Evolutionary conservation across 441 rosid genomes (phyloP).

Genomic region (Pelargonium citronellum): DNA sequence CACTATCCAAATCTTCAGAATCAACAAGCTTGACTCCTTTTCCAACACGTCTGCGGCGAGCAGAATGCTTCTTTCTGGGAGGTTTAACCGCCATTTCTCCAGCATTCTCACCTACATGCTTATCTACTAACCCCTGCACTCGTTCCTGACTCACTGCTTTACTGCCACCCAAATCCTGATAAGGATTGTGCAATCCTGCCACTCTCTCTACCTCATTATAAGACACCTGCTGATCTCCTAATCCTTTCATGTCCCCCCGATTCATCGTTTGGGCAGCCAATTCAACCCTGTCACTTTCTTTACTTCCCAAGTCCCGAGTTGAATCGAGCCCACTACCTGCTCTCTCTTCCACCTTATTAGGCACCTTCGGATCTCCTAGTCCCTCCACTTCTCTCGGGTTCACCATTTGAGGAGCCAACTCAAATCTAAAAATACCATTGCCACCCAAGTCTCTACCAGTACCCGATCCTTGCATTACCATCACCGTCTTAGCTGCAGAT

Average conservation of each 20-base stretch:
- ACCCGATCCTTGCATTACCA: conserved; percentile 6
- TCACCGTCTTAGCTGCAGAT: conserved; percentile 7
- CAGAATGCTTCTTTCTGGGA: conserved; percentile 17
- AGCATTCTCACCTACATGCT: not conserved
- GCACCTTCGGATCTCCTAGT: too few relatives aligned
- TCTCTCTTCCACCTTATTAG: not conserved
- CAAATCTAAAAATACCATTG: not conserved
- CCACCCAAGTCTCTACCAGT: not conserved
- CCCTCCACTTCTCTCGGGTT: too few relatives aligned
- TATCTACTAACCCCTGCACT: not conserved
- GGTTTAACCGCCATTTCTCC: not conserved
- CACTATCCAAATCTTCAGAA: conserved; percentile 18
- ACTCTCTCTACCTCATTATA: not conserved
- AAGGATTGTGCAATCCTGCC: not conserved
- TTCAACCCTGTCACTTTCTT: not conserved
- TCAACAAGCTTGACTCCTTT: conserved; percentile 24
- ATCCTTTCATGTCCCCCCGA: not conserved
- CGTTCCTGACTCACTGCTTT: not conserved
- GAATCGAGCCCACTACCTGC: not conserved
- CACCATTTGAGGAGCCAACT: not conserved
- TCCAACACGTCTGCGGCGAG: conserved; percentile 9
- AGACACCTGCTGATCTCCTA: not conserved
- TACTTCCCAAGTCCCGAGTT: not conserved
- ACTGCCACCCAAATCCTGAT: not conserved
- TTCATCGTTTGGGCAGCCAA: not conserved